Percentiles rank a stretch among this genome's conserved stretches.
phyloP scores from a whole-genome alignment of 352 stramenopile species.

The Halophytophthora batemanensis region DNA sequence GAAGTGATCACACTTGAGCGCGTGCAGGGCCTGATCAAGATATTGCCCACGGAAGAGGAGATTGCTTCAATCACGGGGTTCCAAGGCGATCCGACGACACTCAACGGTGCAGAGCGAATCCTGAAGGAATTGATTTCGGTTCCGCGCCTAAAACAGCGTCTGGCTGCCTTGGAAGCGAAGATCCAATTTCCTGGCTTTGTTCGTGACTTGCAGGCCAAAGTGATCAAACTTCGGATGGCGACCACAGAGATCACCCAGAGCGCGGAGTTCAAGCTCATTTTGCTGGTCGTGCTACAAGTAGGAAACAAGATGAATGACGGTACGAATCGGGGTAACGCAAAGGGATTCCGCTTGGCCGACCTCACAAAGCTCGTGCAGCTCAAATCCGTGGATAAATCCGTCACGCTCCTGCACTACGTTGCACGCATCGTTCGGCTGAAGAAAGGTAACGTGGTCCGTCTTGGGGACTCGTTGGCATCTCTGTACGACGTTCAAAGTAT shows the following conservation, averaged over 20 bases:
- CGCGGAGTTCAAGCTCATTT: constrained; percentile 61
- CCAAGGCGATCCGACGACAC: constrained; percentile 49
- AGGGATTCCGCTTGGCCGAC: constrained; percentile 65
- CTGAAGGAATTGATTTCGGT: constrained; percentile 80
- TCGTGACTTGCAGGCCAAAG: constrained; percentile 63
- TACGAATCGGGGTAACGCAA: constrained; percentile 63
- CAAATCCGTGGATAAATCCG: constrained; percentile 55
- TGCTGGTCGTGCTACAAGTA: constrained; percentile 72
- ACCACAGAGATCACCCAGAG: constrained; percentile 63
- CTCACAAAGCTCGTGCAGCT: constrained; percentile 69
- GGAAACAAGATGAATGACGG: constrained; percentile 87
- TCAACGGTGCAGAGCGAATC: constrained; percentile 77
- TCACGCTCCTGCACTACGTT: constrained; percentile 75
- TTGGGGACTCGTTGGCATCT: constrained; percentile 60
- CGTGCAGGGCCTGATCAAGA: constrained; percentile 80
- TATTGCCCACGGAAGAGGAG: constrained; percentile 88
- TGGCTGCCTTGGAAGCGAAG: constrained; percentile 56
- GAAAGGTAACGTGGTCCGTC: constrained; percentile 54
- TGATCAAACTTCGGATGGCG: constrained; percentile 53
- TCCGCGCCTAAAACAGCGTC: constrained; percentile 58
- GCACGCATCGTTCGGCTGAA: constrained; percentile 67
- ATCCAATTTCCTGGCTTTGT: constrained; percentile 64
- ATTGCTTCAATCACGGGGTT: constrained; percentile 65
- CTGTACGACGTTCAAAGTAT: constrained; percentile 80
- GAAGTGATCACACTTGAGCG: constrained; percentile 78